Percentiles rank a stretch among this genome's conserved stretches.
Evolutionary conservation across 73 alveolate species (phyloP).

Genomic region (Effrenium voratum): DNA sequence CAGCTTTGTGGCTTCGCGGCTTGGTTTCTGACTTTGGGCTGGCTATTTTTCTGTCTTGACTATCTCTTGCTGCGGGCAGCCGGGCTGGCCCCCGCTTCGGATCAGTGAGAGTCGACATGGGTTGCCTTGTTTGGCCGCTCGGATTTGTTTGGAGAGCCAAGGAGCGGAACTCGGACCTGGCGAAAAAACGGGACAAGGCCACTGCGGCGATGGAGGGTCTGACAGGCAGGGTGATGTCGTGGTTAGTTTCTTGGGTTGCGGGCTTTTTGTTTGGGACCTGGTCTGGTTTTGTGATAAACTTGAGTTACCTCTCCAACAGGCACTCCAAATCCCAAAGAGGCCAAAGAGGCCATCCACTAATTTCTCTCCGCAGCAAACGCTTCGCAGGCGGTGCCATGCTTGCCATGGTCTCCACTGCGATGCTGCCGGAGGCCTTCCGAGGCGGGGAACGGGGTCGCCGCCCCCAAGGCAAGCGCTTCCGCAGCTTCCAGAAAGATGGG

Average conservation of each 20-base stretch:
- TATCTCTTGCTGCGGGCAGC: no score
- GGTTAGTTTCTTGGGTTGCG: background rate
- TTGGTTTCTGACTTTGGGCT: no score
- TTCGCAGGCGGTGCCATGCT: slow-evolving; percentile 91
- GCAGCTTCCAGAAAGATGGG: no score
- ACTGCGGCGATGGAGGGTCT: slow-evolving; percentile 73
- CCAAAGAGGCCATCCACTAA: background rate
- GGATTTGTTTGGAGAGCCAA: no score
- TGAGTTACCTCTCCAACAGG: background rate
- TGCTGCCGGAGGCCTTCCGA: slow-evolving; percentile 86
- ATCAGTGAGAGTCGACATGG: no score
- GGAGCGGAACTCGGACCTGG: slow-evolving; percentile 68
- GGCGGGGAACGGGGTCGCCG: no score
- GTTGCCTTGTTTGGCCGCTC: no score
- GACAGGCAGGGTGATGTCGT: slow-evolving; percentile 30
- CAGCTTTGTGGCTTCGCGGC: no score
- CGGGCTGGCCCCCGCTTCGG: no score
- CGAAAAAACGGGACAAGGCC: slow-evolving; percentile 63
- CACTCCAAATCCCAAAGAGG: background rate
- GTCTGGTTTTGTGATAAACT: no score
- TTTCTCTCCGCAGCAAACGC: background rate
- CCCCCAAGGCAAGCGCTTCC: no score
- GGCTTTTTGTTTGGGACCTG: background rate
- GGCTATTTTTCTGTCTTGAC: no score
- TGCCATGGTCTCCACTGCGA: slow-evolving; percentile 91